Evolutionary conservation across 2,329 filamentous ascomycete genomes (phyloP), one percentile per base, ranked within the genome.

Genomic region (Calonectria ilicicola): DNA sequence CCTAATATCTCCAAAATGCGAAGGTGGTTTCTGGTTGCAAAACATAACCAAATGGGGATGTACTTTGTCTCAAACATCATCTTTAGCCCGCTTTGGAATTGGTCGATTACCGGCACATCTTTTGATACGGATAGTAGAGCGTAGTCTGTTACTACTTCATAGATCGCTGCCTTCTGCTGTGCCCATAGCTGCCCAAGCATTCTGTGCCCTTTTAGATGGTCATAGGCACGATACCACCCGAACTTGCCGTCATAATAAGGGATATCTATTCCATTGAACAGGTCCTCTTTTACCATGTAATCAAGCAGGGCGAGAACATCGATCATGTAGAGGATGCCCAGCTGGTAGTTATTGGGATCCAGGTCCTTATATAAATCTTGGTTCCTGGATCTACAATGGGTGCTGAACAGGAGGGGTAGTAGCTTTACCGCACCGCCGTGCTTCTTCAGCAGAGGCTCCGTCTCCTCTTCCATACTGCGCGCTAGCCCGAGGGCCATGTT

Each of bases 401-500:
- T n/a, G n/a, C n/a, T n/a, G n/a, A n/a, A 67, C 2, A 21, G 5
- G 3, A 15, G 19, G 1, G 38, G 26, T 5, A 67, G 26, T 7
- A 67, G 26, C 1, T 8, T 6, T 2, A 27, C 2, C 1, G 35
- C 26, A 10, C 49, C 49, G 10, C 49, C 65, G 17, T 46, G 14
- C 26, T 67, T 67, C 26, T 58, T 32, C 32, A 67, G 12, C 49
- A 44, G 14, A 9, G 65, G 49, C 19, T 35, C 21, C 35, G 58
- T n/a, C 38, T 67, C 65, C 23, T 67, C 65, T 17, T 67, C 65
- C 49, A 67, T 58, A n/a, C 38, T 21, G 10, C 49, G 65, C 1
- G 65, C 65, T 12, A 67, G 65, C 49, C 46, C 65, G 10, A 46
- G 15, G 38, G 65, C 65, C n/a, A 46, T 21, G 19, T 67, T 58